These are phyloP conservation scores for Petrea volubilis DNA, from an alignment of 257 asterid species.

Conservation along the genomic window DNA sequence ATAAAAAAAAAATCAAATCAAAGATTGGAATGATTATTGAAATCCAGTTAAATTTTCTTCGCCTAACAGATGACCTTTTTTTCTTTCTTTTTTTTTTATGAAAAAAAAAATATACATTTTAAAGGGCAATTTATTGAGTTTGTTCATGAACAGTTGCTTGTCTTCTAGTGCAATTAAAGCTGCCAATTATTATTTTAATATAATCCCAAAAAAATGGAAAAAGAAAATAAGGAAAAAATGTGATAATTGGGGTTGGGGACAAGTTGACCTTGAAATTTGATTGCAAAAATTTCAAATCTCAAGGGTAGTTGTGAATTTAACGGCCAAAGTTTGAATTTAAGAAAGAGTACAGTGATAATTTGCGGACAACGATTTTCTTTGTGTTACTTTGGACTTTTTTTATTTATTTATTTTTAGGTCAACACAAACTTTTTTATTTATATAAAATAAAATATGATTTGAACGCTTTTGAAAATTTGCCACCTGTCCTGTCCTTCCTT, in stretches of 20 bases:
- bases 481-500: not conserved
- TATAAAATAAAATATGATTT: not conserved
- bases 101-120: not conserved
- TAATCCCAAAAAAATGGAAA: not conserved
- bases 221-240: not conserved
- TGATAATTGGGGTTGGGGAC: slow-evolving; percentile 24
- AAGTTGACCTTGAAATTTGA: slow-evolving; percentile 15
- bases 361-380: not conserved
- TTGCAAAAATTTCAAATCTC: slow-evolving; percentile 13
- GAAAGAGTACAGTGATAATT: not conserved
- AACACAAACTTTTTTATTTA: not conserved
- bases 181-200: not conserved
- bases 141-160: slow-evolving; percentile 4
- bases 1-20: not conserved
- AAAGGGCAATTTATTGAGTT: not conserved
- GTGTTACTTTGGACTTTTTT: not conserved
- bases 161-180: slow-evolving; percentile 17
- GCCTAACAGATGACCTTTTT: not conserved
- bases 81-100: too few species aligned
- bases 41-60: not conserved
- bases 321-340: slow-evolving; percentile 23
- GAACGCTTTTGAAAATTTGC: not conserved
- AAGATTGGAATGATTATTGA: not conserved
- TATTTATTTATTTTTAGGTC: too few species aligned
- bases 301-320: slow-evolving; percentile 19